Percentiles rank a stretch among this genome's conserved stretches.
phyloP scores from a whole-genome alignment of 768 basidiomycete genomes.

The Amanita jacksonii region DNA sequence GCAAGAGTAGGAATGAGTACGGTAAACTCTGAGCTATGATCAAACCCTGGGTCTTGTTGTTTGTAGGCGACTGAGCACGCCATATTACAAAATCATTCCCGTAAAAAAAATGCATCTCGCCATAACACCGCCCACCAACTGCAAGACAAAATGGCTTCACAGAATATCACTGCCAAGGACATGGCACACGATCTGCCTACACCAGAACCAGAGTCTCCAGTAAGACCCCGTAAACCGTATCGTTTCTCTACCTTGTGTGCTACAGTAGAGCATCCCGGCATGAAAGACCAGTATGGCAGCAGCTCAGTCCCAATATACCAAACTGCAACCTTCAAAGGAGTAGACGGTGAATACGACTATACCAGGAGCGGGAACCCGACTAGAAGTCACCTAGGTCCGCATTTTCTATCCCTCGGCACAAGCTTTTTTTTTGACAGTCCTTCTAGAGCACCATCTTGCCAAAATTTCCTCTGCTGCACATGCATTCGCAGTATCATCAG shows the following conservation, averaged over 20 bases:
- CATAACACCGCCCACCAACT: not conserved
- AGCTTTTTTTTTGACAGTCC: slow-evolving; percentile 3
- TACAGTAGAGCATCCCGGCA: slow-evolving; percentile 83
- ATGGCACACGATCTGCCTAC: slow-evolving; percentile 48
- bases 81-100: not conserved
- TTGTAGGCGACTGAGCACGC: slow-evolving; percentile 2
- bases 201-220: slow-evolving; percentile 73
- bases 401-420: slow-evolving; percentile 6
- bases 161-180: slow-evolving; percentile 27
- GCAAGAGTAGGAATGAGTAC: too few relatives aligned
- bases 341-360: slow-evolving; percentile 87
- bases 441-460: slow-evolving; percentile 88
- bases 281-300: slow-evolving; percentile 93
- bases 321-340: slow-evolving; percentile 95
- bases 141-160: slow-evolving; percentile 20
- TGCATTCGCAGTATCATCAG: slow-evolving; percentile 90
- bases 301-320: slow-evolving; percentile 97
- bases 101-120: too few relatives aligned
- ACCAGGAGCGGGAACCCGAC: slow-evolving; percentile 95
- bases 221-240: slow-evolving; percentile 61
- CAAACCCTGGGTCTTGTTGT: too few relatives aligned
- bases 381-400: slow-evolving; percentile 80
- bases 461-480: slow-evolving; percentile 90
- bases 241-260: slow-evolving; percentile 88
- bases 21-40: too few relatives aligned